Evolutionary conservation across 129 eudicot genomes (phyloP), one percentile per base, ranked within the genome.

Genomic region (Escallonia herrerae): DNA sequence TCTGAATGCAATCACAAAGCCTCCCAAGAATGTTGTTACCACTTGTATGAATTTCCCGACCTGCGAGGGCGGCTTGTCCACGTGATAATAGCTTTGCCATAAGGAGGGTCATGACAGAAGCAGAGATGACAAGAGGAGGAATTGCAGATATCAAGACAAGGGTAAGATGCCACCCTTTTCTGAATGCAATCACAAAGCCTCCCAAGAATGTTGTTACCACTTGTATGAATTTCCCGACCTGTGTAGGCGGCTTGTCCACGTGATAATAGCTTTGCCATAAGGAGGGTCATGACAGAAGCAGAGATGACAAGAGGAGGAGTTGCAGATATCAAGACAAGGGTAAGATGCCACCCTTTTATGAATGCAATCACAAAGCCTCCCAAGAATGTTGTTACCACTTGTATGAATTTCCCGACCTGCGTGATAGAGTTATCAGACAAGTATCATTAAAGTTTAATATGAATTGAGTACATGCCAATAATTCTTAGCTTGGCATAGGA

Each of bases 101-200:
- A 39, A 74, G 42, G 6, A 79, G 38, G 14, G 70, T 65, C 80
- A 69, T 74, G 7, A 42, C 60, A 59, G 73, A 72, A 43, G 65
- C 66, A 49, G 80, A 44, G 2, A 66, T 9, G 5, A 69, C 77
- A 33, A 80, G 74, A 60, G 65, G 49, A 8, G 80, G 80, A 49
- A 74, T 70, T 10, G 64, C 58, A 40, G 84, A 75, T 5, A 71
- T 40, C 74, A 80, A 11, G 9, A 80, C 80, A 6, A 75, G 65
- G 4, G 80, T 3, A 10, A 74, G 81, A 62, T 60, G 80, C 80
- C 84, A 80, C 64, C 84, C 84, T 57, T 67, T 74, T n/a, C 60
- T 55, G 6, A 79, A 65, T 46, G 84, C 84, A 47, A 79, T 45
- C 33, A 60, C 74, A 50, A 74, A 65, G 6, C 77, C 80, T 74